A percentile compares a stretch with the other conserved stretches of the same genome.
phyloP scores from a whole-genome alignment of 1,284 basidiomycete genomes.

The Mrakiaceae sp. region DNA sequence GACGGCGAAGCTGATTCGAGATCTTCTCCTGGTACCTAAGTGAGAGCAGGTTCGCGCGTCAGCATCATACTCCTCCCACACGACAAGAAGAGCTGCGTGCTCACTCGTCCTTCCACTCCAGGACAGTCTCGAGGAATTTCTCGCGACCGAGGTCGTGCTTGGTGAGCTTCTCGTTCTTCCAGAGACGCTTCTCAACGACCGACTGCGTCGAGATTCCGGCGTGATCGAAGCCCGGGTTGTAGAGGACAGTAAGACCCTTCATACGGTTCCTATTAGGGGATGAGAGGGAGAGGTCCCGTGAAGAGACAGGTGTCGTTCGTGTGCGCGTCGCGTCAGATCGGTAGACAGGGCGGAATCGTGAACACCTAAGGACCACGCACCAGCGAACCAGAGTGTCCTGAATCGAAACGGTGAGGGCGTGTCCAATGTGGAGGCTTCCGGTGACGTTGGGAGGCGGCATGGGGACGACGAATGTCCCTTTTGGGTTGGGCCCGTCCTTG shows the following conservation, averaged over 20 bases:
- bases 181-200: slow-evolving; percentile 88
- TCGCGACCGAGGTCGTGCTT: slow-evolving; percentile 91
- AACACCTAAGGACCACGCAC: slow-evolving; percentile 38
- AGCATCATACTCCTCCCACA: background rate
- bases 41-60: background rate
- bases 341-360: background rate
- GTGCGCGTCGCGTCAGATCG: background rate
- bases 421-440: slow-evolving; percentile 90
- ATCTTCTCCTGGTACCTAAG: slow-evolving; percentile 78
- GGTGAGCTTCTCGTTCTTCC: slow-evolving; percentile 70
- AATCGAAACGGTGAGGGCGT: slow-evolving; percentile 84
- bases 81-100: slow-evolving; percentile 25
- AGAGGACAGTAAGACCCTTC: slow-evolving; percentile 84
- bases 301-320: background rate
- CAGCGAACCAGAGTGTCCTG: slow-evolving; percentile 84
- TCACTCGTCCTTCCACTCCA: slow-evolving; percentile 94
- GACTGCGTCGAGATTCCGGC: slow-evolving; percentile 98
- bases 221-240: slow-evolving; percentile 93
- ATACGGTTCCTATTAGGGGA: slow-evolving; percentile 66
- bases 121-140: slow-evolving; percentile 80
- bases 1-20: slow-evolving; percentile 73
- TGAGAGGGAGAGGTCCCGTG: background rate
- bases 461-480: slow-evolving; percentile 73
- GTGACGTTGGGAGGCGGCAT: slow-evolving; percentile 98
- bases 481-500: slow-evolving; percentile 40